A percentile compares a stretch with the other conserved stretches of the same genome.
phyloP scores from a whole-genome alignment of 2,329 filamentous ascomycete genomes.

The Annulohypoxylon truncatum region DNA sequence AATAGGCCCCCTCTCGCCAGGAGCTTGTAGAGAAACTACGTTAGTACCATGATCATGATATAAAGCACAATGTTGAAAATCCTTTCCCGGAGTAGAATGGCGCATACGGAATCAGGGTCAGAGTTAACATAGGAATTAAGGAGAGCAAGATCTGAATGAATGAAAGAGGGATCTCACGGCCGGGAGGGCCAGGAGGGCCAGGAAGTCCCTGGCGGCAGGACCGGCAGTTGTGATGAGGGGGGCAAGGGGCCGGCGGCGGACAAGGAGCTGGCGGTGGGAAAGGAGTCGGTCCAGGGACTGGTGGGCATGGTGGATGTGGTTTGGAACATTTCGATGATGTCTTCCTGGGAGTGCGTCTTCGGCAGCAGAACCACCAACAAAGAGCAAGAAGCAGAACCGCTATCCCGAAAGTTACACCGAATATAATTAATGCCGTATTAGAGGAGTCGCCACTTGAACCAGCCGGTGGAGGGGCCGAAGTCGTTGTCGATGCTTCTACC shows the following conservation, averaged over 20 bases:
- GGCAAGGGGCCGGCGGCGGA: too few relatives aligned
- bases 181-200: neutral
- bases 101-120: too few relatives aligned
- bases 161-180: neutral
- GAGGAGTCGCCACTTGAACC: slow-evolving; percentile 17
- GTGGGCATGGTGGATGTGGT: neutral
- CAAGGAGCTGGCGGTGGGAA: too few relatives aligned
- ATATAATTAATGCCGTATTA: slow-evolving; percentile 32
- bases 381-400: slow-evolving; percentile 29
- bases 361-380: slow-evolving; percentile 35
- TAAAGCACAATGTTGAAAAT: too few relatives aligned
- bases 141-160: neutral
- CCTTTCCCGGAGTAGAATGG: too few relatives aligned
- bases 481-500: neutral
- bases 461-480: slow-evolving; percentile 1
- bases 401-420: slow-evolving; percentile 36
- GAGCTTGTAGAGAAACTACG: neutral
- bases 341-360: neutral
- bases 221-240: too few relatives aligned
- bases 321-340: neutral
- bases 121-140: too few relatives aligned
- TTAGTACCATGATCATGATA: neutral
- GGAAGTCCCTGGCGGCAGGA: too few relatives aligned
- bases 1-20: neutral
- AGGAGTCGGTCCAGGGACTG: neutral